Percentiles rank a stretch among this genome's conserved stretches.
Evolutionary conservation across 176 grass and related monocot species (phyloP).

Genomic region (Echinochloa phyllopogon): DNA sequence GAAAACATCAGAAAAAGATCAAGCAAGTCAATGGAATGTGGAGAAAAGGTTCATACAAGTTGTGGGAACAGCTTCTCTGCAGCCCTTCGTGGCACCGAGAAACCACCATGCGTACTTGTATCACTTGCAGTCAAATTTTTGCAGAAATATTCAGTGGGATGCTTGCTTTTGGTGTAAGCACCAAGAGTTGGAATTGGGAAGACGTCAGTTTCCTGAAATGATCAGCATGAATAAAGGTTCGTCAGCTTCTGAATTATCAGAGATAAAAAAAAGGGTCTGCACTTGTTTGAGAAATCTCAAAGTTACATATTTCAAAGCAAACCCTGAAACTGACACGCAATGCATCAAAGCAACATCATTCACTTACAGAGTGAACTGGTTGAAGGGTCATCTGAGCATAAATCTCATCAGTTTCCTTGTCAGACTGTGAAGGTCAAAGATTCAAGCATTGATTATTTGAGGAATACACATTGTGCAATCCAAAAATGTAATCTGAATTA

Average conservation of each 20-base stretch:
- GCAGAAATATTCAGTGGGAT: constrained; percentile 92
- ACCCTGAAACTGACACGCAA: neutral
- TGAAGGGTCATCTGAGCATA: constrained; percentile 98
- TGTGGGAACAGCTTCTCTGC: constrained; percentile 99
- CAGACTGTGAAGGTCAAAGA: constrained; percentile 56
- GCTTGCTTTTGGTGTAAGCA: constrained; percentile 75
- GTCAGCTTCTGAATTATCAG: neutral
- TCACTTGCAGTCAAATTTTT: constrained; percentile 95
- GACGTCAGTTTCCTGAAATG: constrained; percentile 88
- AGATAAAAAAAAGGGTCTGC: neutral
- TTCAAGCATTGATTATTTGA: neutral
- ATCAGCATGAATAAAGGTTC: neutral
- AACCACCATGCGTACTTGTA: constrained; percentile 97
- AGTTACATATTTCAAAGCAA: neutral
- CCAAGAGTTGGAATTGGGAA: constrained; percentile 86
- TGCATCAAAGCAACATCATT: constrained; percentile 20
- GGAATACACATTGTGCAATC: neutral
- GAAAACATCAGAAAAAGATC: neutral
- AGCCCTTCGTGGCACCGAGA: constrained; percentile 89
- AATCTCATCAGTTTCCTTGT: constrained; percentile 97
- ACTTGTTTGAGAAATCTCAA: neutral
- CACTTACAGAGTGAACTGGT: constrained; percentile 83
- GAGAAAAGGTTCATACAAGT: constrained; percentile 49
- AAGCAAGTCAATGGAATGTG: neutral
- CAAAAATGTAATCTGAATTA: neutral